Evolutionary conservation across 257 asterid species (phyloP), one percentile per base, ranked within the genome.

Genomic region (Solanum bulbocastanum): DNA sequence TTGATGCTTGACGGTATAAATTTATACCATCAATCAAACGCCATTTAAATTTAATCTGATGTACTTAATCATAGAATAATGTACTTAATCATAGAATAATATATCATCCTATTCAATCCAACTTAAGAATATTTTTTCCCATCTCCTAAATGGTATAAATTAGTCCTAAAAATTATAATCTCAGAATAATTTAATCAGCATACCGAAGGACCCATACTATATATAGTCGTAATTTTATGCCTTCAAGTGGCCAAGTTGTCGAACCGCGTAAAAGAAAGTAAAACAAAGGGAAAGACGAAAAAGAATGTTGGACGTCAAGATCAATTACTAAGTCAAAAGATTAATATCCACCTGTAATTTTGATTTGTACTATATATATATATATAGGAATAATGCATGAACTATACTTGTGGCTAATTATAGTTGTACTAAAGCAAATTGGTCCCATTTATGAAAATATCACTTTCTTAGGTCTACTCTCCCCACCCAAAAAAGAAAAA

Each of bases 161-260:
- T 65, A 65, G 0, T 65, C 1, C 1, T 65, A 65, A n/a, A 0
- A 65, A 11, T 65, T 11, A 65, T 65, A 65, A 65, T 65, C 16
- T 0, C 72, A 11, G 0, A 1, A 65, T 65, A 25, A 65, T 65
- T 25, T 65, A 25, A 1, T 65, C 35, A 2, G 0, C 15, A 1
- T 62, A 9, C 5, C 0, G 4, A 10, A 23, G 14, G 30, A n/a
- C 27, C 68, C 33, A 25, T n/a, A 10, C 13, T 12, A 13, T 66
- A 25, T 35, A 25, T 68, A 25, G 30, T n/a, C 7, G 4, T 78
- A 78, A 27, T 23, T 40, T 78, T n/a, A 40, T n/a, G n/a, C 10
- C 36, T 40, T 5, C 84, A 78, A 78, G 84, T 40, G 10, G 83
- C 36, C 60, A 76, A 40, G n/a, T 76, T n/a, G 35, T 8, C 11